Conservation (phyloP, 1,139 yeast genomes). For the Blastobotrys serpentis region DNA sequence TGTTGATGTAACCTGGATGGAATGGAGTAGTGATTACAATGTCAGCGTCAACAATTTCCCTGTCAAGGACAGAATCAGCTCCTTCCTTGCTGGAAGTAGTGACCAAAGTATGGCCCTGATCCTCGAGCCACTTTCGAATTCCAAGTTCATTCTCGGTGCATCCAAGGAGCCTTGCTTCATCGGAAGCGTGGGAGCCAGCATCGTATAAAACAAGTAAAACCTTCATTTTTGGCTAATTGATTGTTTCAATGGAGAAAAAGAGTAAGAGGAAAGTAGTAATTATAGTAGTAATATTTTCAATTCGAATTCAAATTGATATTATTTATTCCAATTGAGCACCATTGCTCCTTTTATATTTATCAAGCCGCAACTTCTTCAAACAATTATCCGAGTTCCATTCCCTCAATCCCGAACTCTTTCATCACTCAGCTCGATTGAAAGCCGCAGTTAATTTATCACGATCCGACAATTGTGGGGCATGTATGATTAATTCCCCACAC, state of each 20-base stretch:
- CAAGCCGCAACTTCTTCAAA: too few species aligned
- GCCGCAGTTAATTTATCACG: too few species aligned
- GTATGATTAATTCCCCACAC: too few species aligned
- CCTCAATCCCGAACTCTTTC: too few species aligned
- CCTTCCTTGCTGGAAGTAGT: slow-evolving; percentile 73
- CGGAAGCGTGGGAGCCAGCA: slow-evolving; percentile 51
- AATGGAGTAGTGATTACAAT: slow-evolving; percentile 78
- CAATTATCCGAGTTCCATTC: too few species aligned
- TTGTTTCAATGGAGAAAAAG: not conserved
- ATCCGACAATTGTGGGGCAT: too few species aligned
- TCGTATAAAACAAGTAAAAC: slow-evolving; percentile 36
- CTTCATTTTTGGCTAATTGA: slow-evolving; percentile 27
- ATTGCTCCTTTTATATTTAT: too few species aligned
- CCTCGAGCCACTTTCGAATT: slow-evolving; percentile 60
- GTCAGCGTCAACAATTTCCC: slow-evolving; percentile 67
- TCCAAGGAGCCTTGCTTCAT: slow-evolving; percentile 63
- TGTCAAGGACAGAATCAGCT: slow-evolving; percentile 57
- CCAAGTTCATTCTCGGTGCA: slow-evolving; percentile 77
- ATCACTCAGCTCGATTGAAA: too few species aligned
- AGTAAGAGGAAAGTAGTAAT: not conserved
- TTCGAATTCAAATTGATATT: not conserved
- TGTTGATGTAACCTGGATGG: slow-evolving; percentile 73
- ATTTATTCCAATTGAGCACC: too few species aligned
- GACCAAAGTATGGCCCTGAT: slow-evolving; percentile 64
- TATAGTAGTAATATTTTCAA: too few species aligned